Percentiles rank a stretch among this genome's conserved stretches.
Evolutionary conservation across 2,329 filamentous ascomycete species (phyloP).

Genomic region (Phialophora verrucosa): DNA sequence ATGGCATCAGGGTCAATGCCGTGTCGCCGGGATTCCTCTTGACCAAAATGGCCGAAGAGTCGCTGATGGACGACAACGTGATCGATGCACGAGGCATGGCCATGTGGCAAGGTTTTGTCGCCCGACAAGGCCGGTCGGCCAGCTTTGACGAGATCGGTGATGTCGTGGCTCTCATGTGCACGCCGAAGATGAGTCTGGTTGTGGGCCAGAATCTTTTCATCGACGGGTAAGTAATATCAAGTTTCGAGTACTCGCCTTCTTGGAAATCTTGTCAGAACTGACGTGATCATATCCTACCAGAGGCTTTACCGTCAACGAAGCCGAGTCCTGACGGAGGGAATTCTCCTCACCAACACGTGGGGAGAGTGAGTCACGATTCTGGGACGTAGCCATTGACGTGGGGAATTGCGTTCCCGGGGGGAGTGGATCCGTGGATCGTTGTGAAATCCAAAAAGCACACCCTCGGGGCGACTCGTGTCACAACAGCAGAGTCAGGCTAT

Average conservation of each 20-base stretch:
- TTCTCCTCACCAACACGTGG: background rate
- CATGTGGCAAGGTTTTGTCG: constrained; percentile 29
- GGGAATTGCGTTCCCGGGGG: too few relatives aligned
- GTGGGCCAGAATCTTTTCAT: constrained; percentile 35
- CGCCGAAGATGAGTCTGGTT: constrained; percentile 33
- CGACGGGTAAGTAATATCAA: constrained; percentile 25
- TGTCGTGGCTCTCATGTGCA: constrained; percentile 31
- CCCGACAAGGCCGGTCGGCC: constrained; percentile 31
- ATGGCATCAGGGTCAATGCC: constrained; percentile 22
- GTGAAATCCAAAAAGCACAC: too few relatives aligned
- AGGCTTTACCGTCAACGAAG: constrained; percentile 34
- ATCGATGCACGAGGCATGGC: constrained; percentile 9
- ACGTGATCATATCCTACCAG: constrained; percentile 7
- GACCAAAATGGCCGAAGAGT: constrained; percentile 31
- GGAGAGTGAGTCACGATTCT: too few relatives aligned
- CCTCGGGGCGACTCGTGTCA: too few relatives aligned
- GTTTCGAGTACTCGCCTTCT: background rate
- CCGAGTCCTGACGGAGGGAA: constrained; percentile 4
- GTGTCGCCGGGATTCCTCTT: constrained; percentile 34
- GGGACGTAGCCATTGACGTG: too few relatives aligned
- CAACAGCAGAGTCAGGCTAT: too few relatives aligned
- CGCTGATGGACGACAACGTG: constrained; percentile 22
- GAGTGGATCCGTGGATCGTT: too few relatives aligned
- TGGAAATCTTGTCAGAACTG: background rate
- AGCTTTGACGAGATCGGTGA: constrained; percentile 34